Conservation (phyloP, 305 asterid species). For the Plantago lanceolata region DNA sequence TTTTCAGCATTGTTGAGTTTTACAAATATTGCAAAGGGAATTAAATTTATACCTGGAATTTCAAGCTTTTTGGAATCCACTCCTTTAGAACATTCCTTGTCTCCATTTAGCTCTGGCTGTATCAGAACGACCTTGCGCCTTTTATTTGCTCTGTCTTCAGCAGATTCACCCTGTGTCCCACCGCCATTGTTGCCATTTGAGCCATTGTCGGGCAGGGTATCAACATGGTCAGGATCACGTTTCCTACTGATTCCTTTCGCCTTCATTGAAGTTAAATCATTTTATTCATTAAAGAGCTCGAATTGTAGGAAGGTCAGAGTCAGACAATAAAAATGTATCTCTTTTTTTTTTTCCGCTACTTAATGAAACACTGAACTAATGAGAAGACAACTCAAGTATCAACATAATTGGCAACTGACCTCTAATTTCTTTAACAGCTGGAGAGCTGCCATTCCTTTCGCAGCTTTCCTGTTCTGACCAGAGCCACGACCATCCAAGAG, state of each 20-base stretch:
- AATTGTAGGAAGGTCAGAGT: not conserved
- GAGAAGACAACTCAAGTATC: not conserved
- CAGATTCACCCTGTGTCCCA: constrained; percentile 24
- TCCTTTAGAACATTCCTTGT: constrained; percentile 23
- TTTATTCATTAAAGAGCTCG: not conserved
- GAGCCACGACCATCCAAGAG: constrained; percentile 55
- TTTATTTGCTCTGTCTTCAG: constrained; percentile 28
- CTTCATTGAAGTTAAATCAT: constrained; percentile 32
- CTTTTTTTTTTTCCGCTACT: too few relatives aligned
- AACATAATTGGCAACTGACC: constrained; percentile 36
- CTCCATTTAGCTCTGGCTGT: constrained; percentile 22
- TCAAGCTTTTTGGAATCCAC: constrained; percentile 24
- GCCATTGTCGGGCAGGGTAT: constrained; percentile 18
- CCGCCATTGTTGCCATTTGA: constrained; percentile 15
- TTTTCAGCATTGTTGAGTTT: too few relatives aligned
- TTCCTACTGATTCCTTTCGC: constrained; percentile 52
- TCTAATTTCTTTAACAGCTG: constrained; percentile 60
- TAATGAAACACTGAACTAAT: not conserved
- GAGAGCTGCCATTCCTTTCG: constrained; percentile 83
- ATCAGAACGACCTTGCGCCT: constrained; percentile 32
- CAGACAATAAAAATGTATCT: not conserved
- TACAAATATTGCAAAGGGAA: constrained; percentile 9
- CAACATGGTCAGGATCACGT: constrained; percentile 30
- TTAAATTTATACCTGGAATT: constrained; percentile 49
- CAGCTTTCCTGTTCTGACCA: constrained; percentile 59